Base-by-base conservation (phyloP, 495 filamentous ascomycete species). In the Xylaria scruposa region DNA sequence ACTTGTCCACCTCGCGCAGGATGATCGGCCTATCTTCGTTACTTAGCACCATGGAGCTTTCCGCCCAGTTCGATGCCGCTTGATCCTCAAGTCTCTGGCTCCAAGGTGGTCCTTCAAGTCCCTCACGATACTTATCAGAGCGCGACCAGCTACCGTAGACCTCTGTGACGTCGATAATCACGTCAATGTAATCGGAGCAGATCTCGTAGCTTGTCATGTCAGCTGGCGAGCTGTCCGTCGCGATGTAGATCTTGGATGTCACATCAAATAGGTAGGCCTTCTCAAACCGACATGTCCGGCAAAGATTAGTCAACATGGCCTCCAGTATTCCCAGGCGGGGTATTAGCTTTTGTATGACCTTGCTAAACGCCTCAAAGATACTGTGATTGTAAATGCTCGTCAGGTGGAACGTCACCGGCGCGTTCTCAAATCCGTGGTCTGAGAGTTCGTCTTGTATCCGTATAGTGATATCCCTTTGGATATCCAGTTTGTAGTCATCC, bases 191-290 rank as follows among this genome's bases (percentile, higher is more conserved):
- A 78, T 98, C 96, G 33, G 93, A 96, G 80, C 97, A 98, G 75
- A 98, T 96, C 83, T 98, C 96, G 79, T 99, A 99, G 79, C 91
- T 92, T 24, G 91, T 90, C 86, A 97, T 94, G 75, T 97, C 94
- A 44, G 95, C 93, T 6, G 97, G 96, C 26, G 91, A 91, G 15
- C 92, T 94, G 78, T 99, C 96, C 12, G 94, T 97, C 5, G 97
- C 96, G 70, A 99, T 97, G 80, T 98, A 99, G 70, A 99, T 97
- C 83, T 99, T 99, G 82, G 93, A 97, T 65, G 96, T 85, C 15
- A 97, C 93, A 78, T 99, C 96, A 75, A 98, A 98, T 15, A 99
- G 86, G 79, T 98, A 99, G 0, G 94, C 95, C 84, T 99, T 99
- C 78, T 98, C 94, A 75, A 99, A 97, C 7, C 92, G 91, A 78